These are phyloP conservation scores for Elaphomyces granulatus DNA, from an alignment of 495 filamentous ascomycete genomes.

Conservation along the genomic window DNA sequence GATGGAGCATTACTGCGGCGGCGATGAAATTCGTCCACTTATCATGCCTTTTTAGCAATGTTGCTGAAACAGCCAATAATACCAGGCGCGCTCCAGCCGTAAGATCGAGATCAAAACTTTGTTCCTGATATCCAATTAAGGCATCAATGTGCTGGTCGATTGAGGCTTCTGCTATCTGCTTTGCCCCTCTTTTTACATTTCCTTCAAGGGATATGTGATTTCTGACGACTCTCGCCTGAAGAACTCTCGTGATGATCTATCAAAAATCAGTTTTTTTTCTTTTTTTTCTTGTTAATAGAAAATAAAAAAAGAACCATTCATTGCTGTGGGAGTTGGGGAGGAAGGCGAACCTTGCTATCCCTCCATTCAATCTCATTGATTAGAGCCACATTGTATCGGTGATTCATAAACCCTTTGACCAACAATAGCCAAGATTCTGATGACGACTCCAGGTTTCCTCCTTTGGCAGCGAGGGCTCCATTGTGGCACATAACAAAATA, in stretches of 20 bases:
- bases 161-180: too few relatives aligned
- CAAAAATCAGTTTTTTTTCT: too few relatives aligned
- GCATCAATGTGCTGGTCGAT: too few relatives aligned
- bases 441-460: neutral
- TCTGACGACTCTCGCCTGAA: neutral
- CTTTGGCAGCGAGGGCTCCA: slow-evolving; percentile 19
- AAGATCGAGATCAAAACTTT: neutral
- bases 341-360: slow-evolving; percentile 40
- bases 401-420: slow-evolving; percentile 32
- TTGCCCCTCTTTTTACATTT: too few relatives aligned
- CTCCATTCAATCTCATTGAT: slow-evolving; percentile 43
- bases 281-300: too few relatives aligned
- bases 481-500: slow-evolving; percentile 63
- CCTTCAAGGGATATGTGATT: too few relatives aligned
- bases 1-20: neutral
- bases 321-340: too few relatives aligned
- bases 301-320: too few relatives aligned
- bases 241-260: neutral
- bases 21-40: neutral
- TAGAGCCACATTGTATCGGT: slow-evolving; percentile 42
- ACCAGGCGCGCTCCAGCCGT: neutral
- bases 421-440: slow-evolving; percentile 12
- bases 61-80: neutral
- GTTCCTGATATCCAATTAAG: too few relatives aligned
- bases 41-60: neutral